These are phyloP conservation scores for Pythium brachiatum DNA, from an alignment of 352 stramenopile species.

Conservation along the genomic window DNA sequence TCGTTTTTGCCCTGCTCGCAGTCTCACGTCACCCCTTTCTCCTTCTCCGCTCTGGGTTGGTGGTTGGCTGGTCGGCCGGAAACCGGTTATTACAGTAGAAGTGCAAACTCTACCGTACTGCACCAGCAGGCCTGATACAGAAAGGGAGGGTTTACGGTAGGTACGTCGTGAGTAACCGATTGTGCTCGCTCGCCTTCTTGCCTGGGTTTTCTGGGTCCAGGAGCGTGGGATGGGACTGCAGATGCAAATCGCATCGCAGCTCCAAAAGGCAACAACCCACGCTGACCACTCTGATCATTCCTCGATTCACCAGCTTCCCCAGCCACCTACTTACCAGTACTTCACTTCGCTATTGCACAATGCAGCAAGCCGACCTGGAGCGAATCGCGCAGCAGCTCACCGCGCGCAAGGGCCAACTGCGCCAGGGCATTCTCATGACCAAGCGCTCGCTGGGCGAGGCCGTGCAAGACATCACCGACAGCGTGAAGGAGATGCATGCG, in stretches of 20 bases:
- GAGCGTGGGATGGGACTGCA: neutral
- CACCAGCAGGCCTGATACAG: neutral
- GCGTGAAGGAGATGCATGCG: constrained; percentile 18
- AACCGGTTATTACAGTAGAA: too few relatives aligned
- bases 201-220: neutral
- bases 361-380: constrained; percentile 19
- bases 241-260: neutral
- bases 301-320: constrained; percentile 12
- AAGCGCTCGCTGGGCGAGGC: constrained; percentile 22
- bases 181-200: neutral
- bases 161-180: neutral
- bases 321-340: neutral
- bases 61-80: too few relatives aligned
- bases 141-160: constrained; percentile 1
- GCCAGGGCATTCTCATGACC: constrained; percentile 22
- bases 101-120: too few relatives aligned
- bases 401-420: constrained; percentile 17
- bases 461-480: constrained; percentile 21
- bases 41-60: neutral
- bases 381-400: constrained; percentile 23
- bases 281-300: constrained; percentile 17
- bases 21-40: too few relatives aligned
- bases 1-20: neutral
- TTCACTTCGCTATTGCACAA: neutral
- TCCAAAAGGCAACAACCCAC: neutral